Evolutionary conservation across 768 basidiomycete species (phyloP).

Genomic region (Calvatia gigantea): DNA sequence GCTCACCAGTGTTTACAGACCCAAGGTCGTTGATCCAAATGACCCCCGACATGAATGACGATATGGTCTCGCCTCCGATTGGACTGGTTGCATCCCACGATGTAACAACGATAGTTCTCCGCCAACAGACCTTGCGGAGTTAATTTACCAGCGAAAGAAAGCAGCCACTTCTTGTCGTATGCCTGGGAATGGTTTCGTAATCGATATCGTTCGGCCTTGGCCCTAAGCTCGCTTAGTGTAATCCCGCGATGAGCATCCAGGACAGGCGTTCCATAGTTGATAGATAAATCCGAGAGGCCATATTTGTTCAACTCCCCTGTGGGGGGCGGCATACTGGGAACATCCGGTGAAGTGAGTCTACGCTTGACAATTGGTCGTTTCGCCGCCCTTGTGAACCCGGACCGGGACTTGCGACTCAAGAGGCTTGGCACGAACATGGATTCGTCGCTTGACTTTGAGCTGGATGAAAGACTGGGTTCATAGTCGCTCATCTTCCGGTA

Average conservation of each 20-base stretch:
- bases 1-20: conserved; percentile 61
- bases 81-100: conserved; percentile 59
- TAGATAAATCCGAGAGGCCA: conserved; percentile 12
- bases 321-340: conserved; percentile 12
- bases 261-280: conserved; percentile 48
- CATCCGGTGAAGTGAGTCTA: conserved; percentile 12
- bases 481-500: conserved; percentile 19
- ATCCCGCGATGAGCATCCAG: conserved; percentile 65
- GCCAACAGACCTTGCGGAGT: conserved; percentile 53
- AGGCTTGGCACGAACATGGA: conserved; percentile 17
- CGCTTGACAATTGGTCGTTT: conserved; percentile 16
- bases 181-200: conserved; percentile 49
- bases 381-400: background rate
- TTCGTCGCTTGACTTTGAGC: conserved; percentile 26
- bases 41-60: conserved; percentile 68
- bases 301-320: conserved; percentile 1
- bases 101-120: conserved; percentile 64
- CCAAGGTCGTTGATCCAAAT: conserved; percentile 67
- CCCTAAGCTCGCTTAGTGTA: conserved; percentile 47
- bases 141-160: conserved; percentile 65
- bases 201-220: conserved; percentile 52
- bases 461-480: conserved; percentile 22
- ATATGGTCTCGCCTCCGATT: conserved; percentile 78
- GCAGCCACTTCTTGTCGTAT: conserved; percentile 65
- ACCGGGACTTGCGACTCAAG: background rate